These are phyloP conservation scores for Pseudogymnoascus destructans DNA, from an alignment of 2,329 filamentous ascomycete species.

Conservation along the genomic window DNA sequence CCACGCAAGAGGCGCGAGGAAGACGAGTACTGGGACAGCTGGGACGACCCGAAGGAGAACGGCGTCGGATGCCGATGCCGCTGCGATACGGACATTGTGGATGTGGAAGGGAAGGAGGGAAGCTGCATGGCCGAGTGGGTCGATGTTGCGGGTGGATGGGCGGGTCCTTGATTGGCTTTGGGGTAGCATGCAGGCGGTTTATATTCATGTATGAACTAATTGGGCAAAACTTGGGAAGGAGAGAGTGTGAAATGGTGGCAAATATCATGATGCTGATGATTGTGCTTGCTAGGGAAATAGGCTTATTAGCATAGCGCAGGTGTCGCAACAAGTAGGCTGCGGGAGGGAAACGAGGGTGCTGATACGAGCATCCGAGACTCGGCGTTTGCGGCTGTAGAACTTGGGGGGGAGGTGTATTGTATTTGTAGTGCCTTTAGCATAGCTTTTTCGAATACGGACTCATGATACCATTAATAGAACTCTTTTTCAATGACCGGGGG, in stretches of 20 bases:
- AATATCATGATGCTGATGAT: constrained; percentile 2
- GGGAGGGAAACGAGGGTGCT: neutral
- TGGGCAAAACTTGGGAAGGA: neutral
- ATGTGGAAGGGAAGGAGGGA: constrained; percentile 94
- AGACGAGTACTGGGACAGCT: constrained; percentile 89
- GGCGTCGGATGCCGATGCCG: constrained; percentile 92
- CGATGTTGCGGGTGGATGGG: constrained; percentile 89
- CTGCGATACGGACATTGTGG: constrained; percentile 93
- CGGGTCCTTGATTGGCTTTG: constrained; percentile 28
- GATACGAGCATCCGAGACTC: neutral
- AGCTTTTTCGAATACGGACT: neutral
- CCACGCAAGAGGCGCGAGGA: constrained; percentile 79
- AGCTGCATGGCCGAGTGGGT: constrained; percentile 96
- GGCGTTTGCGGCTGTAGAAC: neutral
- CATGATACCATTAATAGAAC: constrained; percentile 6
- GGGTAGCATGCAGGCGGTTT: neutral
- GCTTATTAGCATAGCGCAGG: neutral
- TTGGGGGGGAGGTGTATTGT: neutral
- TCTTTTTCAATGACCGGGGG: neutral
- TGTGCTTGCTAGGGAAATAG: neutral
- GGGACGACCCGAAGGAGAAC: constrained; percentile 82
- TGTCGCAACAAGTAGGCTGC: neutral
- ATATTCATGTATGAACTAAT: neutral
- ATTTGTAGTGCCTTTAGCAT: neutral
- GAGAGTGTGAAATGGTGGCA: neutral